Conservation (phyloP, 306 rosid species). For the Morella rubra region DNA sequence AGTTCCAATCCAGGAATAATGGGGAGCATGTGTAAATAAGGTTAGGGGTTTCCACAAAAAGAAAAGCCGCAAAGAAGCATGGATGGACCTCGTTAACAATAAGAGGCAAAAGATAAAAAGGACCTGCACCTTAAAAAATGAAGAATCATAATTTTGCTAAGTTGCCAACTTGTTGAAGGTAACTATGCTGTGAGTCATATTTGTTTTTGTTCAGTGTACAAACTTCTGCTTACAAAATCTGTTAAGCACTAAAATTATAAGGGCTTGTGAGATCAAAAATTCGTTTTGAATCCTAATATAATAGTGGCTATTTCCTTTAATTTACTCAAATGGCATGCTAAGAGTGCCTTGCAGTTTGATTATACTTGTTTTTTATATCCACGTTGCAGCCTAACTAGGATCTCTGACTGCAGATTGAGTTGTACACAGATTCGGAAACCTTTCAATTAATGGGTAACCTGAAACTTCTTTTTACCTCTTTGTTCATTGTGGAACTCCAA, state of each 20-base stretch:
- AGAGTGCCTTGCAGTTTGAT: neutral
- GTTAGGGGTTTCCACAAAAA: neutral
- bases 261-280: neutral
- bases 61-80: neutral
- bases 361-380: constrained; percentile 21
- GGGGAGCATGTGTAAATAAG: neutral
- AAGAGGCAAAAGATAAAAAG: neutral
- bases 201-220: neutral
- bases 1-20: neutral
- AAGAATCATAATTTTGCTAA: neutral
- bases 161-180: neutral
- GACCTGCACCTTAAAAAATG: neutral
- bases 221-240: neutral
- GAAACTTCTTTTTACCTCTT: neutral
- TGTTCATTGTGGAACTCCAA: neutral
- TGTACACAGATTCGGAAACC: constrained; percentile 66
- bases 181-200: neutral
- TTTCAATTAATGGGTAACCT: constrained; percentile 60
- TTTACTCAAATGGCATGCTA: neutral
- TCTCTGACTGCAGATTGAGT: constrained; percentile 59
- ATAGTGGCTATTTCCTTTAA: constrained; percentile 5
- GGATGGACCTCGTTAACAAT: neutral
- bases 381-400: constrained; percentile 24
- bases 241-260: neutral
- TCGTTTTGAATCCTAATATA: neutral